Conservation (phyloP, 148 eudicot genomes). For the Limonium bicolor region DNA sequence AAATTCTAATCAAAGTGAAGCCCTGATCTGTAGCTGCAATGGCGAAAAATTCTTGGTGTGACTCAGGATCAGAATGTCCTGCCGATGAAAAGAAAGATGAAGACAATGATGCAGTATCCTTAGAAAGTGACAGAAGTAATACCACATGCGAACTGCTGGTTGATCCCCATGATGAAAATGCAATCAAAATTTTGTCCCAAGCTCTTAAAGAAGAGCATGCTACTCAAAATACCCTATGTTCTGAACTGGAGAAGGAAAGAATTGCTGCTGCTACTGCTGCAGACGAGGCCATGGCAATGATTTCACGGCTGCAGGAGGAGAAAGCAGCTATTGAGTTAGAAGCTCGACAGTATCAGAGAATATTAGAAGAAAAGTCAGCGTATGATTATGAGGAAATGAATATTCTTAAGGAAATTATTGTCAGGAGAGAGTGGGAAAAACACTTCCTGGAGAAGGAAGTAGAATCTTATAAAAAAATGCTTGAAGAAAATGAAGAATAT, state of each 20-base stretch:
- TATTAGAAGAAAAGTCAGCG: constrained; percentile 76
- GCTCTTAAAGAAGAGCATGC: constrained; percentile 57
- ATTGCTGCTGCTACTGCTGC: constrained; percentile 89
- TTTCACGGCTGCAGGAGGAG: constrained; percentile 75
- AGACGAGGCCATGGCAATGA: constrained; percentile 99
- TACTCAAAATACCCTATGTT: constrained; percentile 49
- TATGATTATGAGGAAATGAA: constrained; percentile 94
- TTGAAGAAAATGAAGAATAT: constrained; percentile 24
- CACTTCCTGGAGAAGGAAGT: constrained; percentile 75
- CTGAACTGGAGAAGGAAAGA: constrained; percentile 90
- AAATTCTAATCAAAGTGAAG: too few species aligned
- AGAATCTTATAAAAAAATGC: constrained; percentile 52
- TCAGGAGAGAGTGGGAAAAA: constrained; percentile 70
- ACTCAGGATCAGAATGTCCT: constrained; percentile 12
- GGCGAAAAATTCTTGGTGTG: constrained; percentile 10
- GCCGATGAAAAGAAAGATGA: constrained; percentile 15
- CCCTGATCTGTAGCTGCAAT: too few species aligned
- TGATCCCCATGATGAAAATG: constrained; percentile 23
- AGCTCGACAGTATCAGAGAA: constrained; percentile 88
- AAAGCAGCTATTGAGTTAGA: constrained; percentile 89
- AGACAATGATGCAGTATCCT: constrained; percentile 9
- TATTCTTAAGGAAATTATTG: constrained; percentile 69
- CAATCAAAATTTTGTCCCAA: constrained; percentile 36
- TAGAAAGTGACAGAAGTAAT: constrained; percentile 14
- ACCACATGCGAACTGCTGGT: constrained; percentile 7